Evolutionary conservation across 768 basidiomycete genomes (phyloP).

Genomic region (Calocybe indica): DNA sequence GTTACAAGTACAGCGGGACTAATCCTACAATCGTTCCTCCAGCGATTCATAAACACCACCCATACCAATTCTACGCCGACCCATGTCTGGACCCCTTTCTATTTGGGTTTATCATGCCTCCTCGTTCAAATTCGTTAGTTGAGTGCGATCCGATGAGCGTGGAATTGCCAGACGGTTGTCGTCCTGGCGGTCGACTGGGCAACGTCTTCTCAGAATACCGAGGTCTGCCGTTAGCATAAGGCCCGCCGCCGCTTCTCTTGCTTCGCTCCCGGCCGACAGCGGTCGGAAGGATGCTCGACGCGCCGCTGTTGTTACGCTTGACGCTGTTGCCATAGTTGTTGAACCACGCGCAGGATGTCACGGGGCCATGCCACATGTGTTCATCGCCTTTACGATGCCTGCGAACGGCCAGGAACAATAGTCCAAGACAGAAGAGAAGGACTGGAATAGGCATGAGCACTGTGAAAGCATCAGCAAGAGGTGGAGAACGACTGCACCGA

Average conservation of each 20-base stretch:
- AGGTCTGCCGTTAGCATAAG: slow-evolving; percentile 11
- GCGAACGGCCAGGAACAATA: slow-evolving; percentile 35
- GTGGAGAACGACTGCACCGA: slow-evolving; percentile 40
- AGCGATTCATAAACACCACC: no score
- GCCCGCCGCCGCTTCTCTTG: slow-evolving; percentile 6
- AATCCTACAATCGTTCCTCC: no score
- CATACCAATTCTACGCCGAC: no score
- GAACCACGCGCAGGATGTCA: slow-evolving; percentile 73
- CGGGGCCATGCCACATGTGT: slow-evolving; percentile 65
- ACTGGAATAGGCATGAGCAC: slow-evolving; percentile 18
- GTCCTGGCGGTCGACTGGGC: slow-evolving; percentile 15
- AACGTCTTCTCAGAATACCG: slow-evolving; percentile 17
- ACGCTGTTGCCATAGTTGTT: slow-evolving; percentile 38
- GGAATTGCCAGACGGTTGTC: slow-evolving; percentile 24
- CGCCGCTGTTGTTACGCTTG: slow-evolving; percentile 27
- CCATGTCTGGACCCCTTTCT: slow-evolving; percentile 9
- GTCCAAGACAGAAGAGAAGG: slow-evolving; percentile 27
- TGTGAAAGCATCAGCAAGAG: not conserved
- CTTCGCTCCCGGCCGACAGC: slow-evolving; percentile 7
- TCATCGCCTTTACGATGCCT: slow-evolving; percentile 39
- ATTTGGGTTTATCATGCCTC: slow-evolving; percentile 34
- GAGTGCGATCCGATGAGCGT: slow-evolving; percentile 25
- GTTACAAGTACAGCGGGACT: no score
- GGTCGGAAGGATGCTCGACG: slow-evolving; percentile 34
- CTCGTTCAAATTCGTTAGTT: slow-evolving; percentile 31